Base-by-base conservation (phyloP, 2,329 filamentous ascomycete genomes). In the Fusarium gaditjirri region DNA sequence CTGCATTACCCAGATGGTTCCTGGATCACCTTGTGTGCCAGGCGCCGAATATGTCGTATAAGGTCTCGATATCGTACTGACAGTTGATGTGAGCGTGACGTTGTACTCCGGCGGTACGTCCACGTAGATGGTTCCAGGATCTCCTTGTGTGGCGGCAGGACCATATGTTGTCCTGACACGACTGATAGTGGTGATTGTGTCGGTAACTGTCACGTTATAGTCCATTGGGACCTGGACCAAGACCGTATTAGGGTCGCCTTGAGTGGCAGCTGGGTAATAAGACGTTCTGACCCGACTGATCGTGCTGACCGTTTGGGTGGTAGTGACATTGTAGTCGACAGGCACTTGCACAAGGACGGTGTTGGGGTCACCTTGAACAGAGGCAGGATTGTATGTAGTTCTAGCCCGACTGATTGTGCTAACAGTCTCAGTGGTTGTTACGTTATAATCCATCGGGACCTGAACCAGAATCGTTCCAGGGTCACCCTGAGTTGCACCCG, bases 341-440 rank as follows among this genome's bases (percentile, higher is more conserved):
- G 68, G 68, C 6, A 71, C 46, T 11, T 71, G 50, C 3, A 71
- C 42, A 13, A 58, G 10, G 5, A 71, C 46, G 1, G 68, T 71
- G 11, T 52, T 56, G 2, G 69, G 68, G 5, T 71, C 68, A 12
- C 67, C 68, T 8, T 46, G 46, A 8, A 33, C 52, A 0, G 23
- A 54, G 2, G 52, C 56, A 1, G 61, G 42, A 1, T 27, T 42
- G 16, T 54, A 69, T 4, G 52, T 69, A 0, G 66, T 69, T 13
- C 54, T 47, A 7, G 27, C 38, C 1, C 57, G 46, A 5, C 27
- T 54, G 19, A 64, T 64, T 1, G 56, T 17, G 9, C 46, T 53
- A 10, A 31, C 21, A 8, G 47, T 65, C 11, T 42, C 16, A 2
- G 41, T 47, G 0, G 13, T 38, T 12, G 63, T 44, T 6, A 65